Percentiles rank a stretch among this genome's conserved stretches.
Evolutionary conservation across 331 rosid genomes (phyloP).

Genomic region (Malus hybrid): DNA sequence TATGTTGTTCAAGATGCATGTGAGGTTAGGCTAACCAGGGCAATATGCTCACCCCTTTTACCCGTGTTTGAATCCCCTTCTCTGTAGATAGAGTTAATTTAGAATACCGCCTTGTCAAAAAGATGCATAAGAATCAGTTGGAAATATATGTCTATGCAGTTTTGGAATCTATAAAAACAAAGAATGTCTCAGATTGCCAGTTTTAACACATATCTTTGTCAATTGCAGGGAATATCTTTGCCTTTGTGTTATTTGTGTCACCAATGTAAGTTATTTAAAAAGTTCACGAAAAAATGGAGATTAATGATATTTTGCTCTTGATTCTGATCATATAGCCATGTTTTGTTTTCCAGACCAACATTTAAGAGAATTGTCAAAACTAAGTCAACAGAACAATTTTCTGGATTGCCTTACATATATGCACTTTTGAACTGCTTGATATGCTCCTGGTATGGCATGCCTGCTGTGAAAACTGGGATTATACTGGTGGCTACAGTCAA

Average conservation of each 20-base stretch:
- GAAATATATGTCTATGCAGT: too few relatives aligned
- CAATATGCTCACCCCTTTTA: too few relatives aligned
- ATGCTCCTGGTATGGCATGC: conserved; percentile 76
- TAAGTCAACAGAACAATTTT: conserved; percentile 76
- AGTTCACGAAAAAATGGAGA: neutral
- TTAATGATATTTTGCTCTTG: neutral
- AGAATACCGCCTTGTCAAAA: too few relatives aligned
- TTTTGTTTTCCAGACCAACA: conserved; percentile 53
- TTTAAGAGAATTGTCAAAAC: conserved; percentile 73
- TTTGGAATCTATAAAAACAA: too few relatives aligned
- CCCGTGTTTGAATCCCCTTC: too few relatives aligned
- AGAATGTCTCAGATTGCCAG: too few relatives aligned
- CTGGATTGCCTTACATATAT: conserved; percentile 75
- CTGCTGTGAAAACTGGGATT: conserved; percentile 42
- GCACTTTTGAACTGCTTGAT: conserved; percentile 71
- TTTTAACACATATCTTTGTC: conserved; percentile 8
- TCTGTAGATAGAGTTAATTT: too few relatives aligned
- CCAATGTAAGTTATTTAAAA: conserved; percentile 62
- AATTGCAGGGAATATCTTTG: conserved; percentile 73
- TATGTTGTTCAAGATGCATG: neutral
- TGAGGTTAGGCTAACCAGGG: too few relatives aligned
- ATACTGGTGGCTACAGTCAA: conserved; percentile 61
- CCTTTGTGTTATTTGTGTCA: conserved; percentile 72
- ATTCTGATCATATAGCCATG: neutral
- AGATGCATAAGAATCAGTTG: too few relatives aligned